phyloP scores from a whole-genome alignment of 441 rosid species.

The Adansonia rubrostipa region DNA sequence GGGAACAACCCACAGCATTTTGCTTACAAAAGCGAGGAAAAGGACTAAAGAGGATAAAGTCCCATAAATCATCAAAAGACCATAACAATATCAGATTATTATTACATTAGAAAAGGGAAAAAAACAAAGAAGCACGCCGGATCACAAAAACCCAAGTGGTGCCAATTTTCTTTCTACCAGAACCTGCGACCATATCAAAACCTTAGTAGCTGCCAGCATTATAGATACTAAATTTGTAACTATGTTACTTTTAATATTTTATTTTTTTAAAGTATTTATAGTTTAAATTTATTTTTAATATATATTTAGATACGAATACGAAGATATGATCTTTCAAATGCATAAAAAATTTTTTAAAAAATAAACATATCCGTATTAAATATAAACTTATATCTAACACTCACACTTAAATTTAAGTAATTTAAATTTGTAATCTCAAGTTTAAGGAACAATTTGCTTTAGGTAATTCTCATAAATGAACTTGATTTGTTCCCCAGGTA shows the following conservation, averaged over 20 bases:
- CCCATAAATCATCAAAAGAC: slow-evolving; percentile 2
- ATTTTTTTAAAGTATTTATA: no score
- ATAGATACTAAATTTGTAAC: neutral
- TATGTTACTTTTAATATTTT: no score
- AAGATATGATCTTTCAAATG: no score
- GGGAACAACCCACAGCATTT: slow-evolving; percentile 36
- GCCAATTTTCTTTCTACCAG: slow-evolving; percentile 8
- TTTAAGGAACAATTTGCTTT: slow-evolving; percentile 1
- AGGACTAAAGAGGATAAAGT: slow-evolving; percentile 27
- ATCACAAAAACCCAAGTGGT: no score
- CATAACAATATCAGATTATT: neutral
- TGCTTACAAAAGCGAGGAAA: slow-evolving; percentile 29
- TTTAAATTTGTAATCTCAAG: neutral
- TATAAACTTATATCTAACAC: no score
- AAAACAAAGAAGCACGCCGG: no score
- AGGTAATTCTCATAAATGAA: slow-evolving; percentile 12
- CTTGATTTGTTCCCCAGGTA: slow-evolving; percentile 12
- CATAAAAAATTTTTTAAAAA: no score
- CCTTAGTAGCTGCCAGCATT: neutral
- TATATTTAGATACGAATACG: no score
- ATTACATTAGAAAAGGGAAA: slow-evolving; percentile 12
- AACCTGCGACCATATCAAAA: slow-evolving; percentile 26
- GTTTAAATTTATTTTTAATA: no score
- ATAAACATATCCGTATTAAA: no score
- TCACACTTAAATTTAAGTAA: no score